Conservation (phyloP, 345 rosid species). For the Alliaria petiolata region DNA sequence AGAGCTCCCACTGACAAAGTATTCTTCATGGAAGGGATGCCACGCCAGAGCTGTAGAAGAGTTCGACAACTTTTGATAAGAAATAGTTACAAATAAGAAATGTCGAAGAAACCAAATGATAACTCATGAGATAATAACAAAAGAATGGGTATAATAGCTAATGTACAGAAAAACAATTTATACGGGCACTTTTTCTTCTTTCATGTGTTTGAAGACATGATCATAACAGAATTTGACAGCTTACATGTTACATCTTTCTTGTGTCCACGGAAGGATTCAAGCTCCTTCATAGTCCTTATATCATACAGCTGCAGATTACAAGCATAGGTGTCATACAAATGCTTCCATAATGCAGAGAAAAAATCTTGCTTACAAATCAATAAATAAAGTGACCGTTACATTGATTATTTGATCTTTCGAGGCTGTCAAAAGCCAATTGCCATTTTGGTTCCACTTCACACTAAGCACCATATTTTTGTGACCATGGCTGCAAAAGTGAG, state of each 20-base stretch:
- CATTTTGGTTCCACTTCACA: slow-evolving; percentile 99
- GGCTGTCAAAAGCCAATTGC: slow-evolving; percentile 96
- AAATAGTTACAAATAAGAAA: slow-evolving; percentile 4
- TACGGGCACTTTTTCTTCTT: background rate
- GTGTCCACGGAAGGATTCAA: slow-evolving; percentile 96
- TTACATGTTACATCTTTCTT: slow-evolving; percentile 90
- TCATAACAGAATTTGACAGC: slow-evolving; percentile 27
- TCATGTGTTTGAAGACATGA: slow-evolving; percentile 15
- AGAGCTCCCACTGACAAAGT: slow-evolving; percentile 93
- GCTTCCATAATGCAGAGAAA: background rate
- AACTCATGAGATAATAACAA: background rate
- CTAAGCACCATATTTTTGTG: slow-evolving; percentile 96
- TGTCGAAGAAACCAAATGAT: background rate
- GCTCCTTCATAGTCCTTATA: slow-evolving; percentile 98
- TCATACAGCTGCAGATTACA: slow-evolving; percentile 73
- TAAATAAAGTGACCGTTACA: slow-evolving; percentile 38
- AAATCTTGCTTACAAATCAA: background rate
- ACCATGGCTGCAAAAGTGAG: slow-evolving; percentile 74
- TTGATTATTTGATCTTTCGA: slow-evolving; percentile 96
- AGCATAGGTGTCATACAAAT: slow-evolving; percentile 9
- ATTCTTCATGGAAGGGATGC: slow-evolving; percentile 99
- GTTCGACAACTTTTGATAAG: background rate
- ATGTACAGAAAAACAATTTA: background rate
- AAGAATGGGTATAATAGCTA: background rate
- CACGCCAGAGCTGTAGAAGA: slow-evolving; percentile 76